Conservation (phyloP, 2,329 filamentous ascomycete genomes). For the Botrytis porri region DNA sequence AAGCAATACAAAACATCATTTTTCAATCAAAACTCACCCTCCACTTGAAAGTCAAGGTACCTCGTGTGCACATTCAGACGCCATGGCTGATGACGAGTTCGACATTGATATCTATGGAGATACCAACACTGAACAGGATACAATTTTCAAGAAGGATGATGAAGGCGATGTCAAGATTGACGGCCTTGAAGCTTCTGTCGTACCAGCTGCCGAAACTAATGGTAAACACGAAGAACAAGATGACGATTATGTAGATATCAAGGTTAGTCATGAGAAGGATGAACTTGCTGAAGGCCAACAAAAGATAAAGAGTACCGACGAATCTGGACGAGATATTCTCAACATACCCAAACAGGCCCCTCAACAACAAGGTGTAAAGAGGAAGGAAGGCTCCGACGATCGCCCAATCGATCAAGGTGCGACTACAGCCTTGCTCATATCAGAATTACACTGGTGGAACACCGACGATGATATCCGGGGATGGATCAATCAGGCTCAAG, state of each 20-base stretch:
- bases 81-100: slow-evolving; percentile 68
- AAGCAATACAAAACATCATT: slow-evolving; percentile 33
- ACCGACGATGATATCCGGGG: slow-evolving; percentile 92
- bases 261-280: slow-evolving; percentile 40
- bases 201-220: slow-evolving; percentile 28
- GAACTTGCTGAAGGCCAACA: slow-evolving; percentile 39
- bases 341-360: slow-evolving; percentile 40
- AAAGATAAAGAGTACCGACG: slow-evolving; percentile 44
- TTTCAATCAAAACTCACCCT: slow-evolving; percentile 11
- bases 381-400: slow-evolving; percentile 59
- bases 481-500: slow-evolving; percentile 76
- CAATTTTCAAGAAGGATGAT: slow-evolving; percentile 39
- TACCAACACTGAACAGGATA: slow-evolving; percentile 47
- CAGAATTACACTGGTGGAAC: slow-evolving; percentile 94
- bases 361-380: slow-evolving; percentile 56
- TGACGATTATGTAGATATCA: slow-evolving; percentile 44
- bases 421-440: slow-evolving; percentile 74
- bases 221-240: slow-evolving; percentile 39
- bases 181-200: slow-evolving; percentile 32
- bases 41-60: slow-evolving; percentile 10
- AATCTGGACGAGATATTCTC: slow-evolving; percentile 38
- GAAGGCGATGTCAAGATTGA: slow-evolving; percentile 41
- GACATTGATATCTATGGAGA: slow-evolving; percentile 73
- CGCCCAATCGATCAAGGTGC: slow-evolving; percentile 57
- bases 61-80: slow-evolving; percentile 18